Conservation (phyloP, 1,284 basidiomycete species). For the Wolfiporia cocos region DNA sequence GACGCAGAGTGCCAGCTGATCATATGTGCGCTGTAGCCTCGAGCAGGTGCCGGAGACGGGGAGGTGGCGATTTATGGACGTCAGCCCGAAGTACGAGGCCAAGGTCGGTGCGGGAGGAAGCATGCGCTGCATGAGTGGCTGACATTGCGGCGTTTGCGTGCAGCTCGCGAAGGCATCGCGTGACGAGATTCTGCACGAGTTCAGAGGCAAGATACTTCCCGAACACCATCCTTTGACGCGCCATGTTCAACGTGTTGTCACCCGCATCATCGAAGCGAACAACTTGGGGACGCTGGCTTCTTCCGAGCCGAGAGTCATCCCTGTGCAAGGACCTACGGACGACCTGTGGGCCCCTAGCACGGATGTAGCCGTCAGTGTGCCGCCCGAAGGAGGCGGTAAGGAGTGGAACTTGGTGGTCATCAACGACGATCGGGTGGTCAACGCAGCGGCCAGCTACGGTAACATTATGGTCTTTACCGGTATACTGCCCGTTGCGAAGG, state of each 20-base stretch:
- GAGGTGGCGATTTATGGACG: slow-evolving; percentile 80
- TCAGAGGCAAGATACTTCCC: slow-evolving; percentile 57
- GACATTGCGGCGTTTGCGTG: too few relatives aligned
- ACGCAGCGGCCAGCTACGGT: slow-evolving; percentile 81
- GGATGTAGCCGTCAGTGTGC: slow-evolving; percentile 12
- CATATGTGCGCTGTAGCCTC: slow-evolving; percentile 58
- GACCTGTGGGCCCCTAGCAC: slow-evolving; percentile 19
- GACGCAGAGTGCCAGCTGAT: too few relatives aligned
- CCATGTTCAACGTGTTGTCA: slow-evolving; percentile 67
- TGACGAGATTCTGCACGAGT: slow-evolving; percentile 48
- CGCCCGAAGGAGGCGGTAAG: slow-evolving; percentile 26
- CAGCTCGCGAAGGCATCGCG: slow-evolving; percentile 49
- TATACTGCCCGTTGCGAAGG: slow-evolving; percentile 74
- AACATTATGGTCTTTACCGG: slow-evolving; percentile 87
- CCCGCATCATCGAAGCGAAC: slow-evolving; percentile 68
- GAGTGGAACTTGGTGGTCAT: slow-evolving; percentile 82
- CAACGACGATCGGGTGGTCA: slow-evolving; percentile 66
- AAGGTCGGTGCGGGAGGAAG: slow-evolving; percentile 25
- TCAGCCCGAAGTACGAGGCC: slow-evolving; percentile 54
- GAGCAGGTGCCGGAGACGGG: slow-evolving; percentile 83
- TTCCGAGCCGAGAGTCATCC: slow-evolving; percentile 3
- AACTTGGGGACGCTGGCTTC: slow-evolving; percentile 59
- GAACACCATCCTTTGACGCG: slow-evolving; percentile 58
- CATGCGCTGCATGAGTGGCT: not conserved
- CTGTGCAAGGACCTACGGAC: slow-evolving; percentile 4